Percentiles rank a stretch among this genome's conserved stretches.
These are phyloP conservation scores for Vinca minor DNA, from an alignment of 257 asterid species.

Conservation along the genomic window DNA sequence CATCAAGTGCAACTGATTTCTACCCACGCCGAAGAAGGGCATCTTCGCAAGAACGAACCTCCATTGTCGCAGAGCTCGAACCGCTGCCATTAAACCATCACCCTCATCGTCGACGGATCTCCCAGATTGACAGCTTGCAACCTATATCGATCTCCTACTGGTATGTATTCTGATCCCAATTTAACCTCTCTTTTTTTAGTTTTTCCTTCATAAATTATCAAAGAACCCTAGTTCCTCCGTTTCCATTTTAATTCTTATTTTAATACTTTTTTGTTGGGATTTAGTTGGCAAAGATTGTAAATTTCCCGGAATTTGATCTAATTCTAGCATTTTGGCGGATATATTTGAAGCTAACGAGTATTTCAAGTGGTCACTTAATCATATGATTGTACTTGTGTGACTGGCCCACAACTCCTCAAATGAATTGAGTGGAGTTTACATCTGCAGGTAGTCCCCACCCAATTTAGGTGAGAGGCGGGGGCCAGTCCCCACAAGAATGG, in stretches of 20 bases:
- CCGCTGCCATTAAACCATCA: background rate
- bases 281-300: background rate
- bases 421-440: too few relatives aligned
- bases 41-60: background rate
- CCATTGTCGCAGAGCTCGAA: too few relatives aligned
- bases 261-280: background rate
- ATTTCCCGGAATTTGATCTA: background rate
- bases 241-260: background rate
- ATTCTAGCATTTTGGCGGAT: background rate
- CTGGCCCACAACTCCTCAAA: too few relatives aligned
- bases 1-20: too few relatives aligned
- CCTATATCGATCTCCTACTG: background rate
- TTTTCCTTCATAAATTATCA: background rate
- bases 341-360: background rate
- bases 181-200: too few relatives aligned
- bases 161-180: too few relatives aligned
- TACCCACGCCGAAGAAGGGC: background rate
- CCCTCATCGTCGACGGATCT: too few relatives aligned
- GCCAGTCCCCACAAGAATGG: too few relatives aligned
- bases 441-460: too few relatives aligned
- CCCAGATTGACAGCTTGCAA: background rate
- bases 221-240: background rate
- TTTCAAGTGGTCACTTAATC: background rate
- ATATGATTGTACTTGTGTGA: too few relatives aligned
- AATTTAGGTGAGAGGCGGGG: too few relatives aligned